These are phyloP conservation scores for Eucalyptus sp. DNA, from an alignment of 345 rosid species.

Conservation along the genomic window DNA sequence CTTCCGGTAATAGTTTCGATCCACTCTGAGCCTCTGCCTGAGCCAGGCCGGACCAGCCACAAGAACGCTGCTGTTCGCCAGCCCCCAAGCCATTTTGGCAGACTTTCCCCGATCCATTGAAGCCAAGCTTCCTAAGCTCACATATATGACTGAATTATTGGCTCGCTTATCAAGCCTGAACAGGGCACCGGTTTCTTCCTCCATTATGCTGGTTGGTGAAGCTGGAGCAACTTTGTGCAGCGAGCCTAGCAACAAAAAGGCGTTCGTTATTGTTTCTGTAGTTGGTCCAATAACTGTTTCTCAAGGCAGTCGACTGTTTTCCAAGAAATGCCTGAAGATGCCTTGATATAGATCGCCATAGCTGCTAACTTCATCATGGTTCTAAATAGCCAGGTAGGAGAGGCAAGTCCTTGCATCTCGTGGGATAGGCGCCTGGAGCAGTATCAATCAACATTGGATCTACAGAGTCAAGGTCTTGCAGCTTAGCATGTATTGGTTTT, in stretches of 20 bases:
- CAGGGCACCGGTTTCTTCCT: not conserved
- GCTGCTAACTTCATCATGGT: not conserved
- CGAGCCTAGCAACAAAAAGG: not conserved
- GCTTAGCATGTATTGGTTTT: not conserved
- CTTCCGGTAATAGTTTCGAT: not conserved
- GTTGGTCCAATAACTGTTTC: not conserved
- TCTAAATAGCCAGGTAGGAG: not conserved
- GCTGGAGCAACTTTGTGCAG: not conserved
- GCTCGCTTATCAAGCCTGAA: not conserved
- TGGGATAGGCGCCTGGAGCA: not conserved
- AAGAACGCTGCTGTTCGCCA: not conserved
- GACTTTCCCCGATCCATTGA: not conserved
- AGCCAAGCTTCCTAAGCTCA: not conserved
- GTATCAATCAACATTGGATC: not conserved
- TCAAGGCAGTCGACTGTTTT: not conserved
- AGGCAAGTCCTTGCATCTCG: not conserved
- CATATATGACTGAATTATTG: not conserved
- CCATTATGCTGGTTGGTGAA: not conserved
- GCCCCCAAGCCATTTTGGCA: not conserved
- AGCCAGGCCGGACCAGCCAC: not conserved
- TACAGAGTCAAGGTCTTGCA: not conserved
- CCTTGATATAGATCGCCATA: not conserved
- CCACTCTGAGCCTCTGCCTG: not conserved
- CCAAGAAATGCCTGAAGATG: not conserved
- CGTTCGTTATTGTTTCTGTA: not conserved